Evolutionary conservation across 768 basidiomycete species (phyloP), one percentile per base, ranked within the genome.

Genomic region (Kwoniella sp.): DNA sequence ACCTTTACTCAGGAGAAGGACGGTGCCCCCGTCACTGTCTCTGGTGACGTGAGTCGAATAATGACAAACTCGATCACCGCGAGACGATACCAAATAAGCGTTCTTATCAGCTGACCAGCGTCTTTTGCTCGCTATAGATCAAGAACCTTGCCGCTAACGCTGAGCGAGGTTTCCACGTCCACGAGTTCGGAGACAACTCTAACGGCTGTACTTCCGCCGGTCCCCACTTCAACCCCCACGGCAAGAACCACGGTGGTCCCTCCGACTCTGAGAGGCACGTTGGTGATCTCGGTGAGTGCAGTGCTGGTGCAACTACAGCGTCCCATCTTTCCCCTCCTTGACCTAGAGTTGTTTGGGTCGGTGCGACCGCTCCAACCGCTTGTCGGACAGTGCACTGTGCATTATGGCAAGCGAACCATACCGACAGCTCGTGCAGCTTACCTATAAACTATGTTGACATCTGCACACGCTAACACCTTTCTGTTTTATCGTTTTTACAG

Each of bases 151-250:
- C 85, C 66, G 82, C 86, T 4, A 83, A 83, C 53, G 82, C 87
- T 4, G 74, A 82, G 63, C 85, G 87, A 36, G 91, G 91, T 5
- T 90, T 91, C 82, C 91, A 92, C 80, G 81, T 92, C 60, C 90
- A 92, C 73, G 78, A 82, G 57, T 81, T 82, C 47, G 90, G 90
- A 27, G 88, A 92, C 79, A 77, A 87, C 65, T 84, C 83, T 53
- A 79, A 79, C 75, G 78, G 78, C 13, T 79, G 78, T 66, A 74
- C 72, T 21, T 88, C 88, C 21, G 84, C 90, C 33, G 89, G 89
- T 1, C 68, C 86, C 33, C 90, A 92, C 79, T 92, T 86, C 83
- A 91, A 92, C 81, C 89, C 89, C 0, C 84, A 83, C 79, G 82
- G 80, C 21, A 83, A 84, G 62, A 84, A 80, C 10, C 91, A 92